Conservation (phyloP, 1,139 yeast genomes). For the Petasospora fabianii region DNA sequence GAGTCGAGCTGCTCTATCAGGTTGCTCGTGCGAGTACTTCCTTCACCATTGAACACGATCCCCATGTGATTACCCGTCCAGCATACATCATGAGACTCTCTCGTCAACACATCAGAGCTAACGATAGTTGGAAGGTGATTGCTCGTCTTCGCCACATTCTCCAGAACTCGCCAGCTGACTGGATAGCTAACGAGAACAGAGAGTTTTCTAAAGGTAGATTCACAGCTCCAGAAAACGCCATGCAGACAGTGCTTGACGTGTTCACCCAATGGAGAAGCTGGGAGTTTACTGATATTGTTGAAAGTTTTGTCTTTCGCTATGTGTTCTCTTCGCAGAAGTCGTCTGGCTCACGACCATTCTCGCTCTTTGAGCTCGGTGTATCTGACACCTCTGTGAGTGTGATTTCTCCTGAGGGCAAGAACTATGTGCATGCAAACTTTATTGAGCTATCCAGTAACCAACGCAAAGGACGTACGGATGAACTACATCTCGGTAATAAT, state of each 20-base stretch:
- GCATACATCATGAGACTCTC: slow-evolving; percentile 74
- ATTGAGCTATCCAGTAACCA: slow-evolving; percentile 12
- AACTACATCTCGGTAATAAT: neutral
- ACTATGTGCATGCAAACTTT: slow-evolving; percentile 7
- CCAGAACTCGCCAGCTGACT: slow-evolving; percentile 52
- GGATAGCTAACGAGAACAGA: slow-evolving; percentile 36
- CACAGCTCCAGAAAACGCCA: slow-evolving; percentile 49
- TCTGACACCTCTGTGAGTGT: slow-evolving; percentile 12
- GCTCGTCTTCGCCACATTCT: slow-evolving; percentile 74
- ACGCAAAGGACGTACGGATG: neutral
- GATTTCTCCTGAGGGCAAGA: slow-evolving; percentile 18
- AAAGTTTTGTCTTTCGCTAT: slow-evolving; percentile 48
- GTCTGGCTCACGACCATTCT: neutral
- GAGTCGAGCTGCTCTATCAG: slow-evolving; percentile 46
- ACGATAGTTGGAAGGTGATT: slow-evolving; percentile 84
- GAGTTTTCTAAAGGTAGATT: slow-evolving; percentile 22
- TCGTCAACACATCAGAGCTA: slow-evolving; percentile 68
- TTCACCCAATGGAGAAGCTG: slow-evolving; percentile 88
- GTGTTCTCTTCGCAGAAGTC: slow-evolving; percentile 32
- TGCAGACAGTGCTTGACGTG: slow-evolving; percentile 49
- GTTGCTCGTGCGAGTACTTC: slow-evolving; percentile 61
- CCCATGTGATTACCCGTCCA: slow-evolving; percentile 86
- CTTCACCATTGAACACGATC: slow-evolving; percentile 70
- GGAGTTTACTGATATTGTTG: slow-evolving; percentile 66
- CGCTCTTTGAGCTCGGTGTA: slow-evolving; percentile 10